phyloP scores from a whole-genome alignment of 768 basidiomycete genomes.

The Suillus sp. region DNA sequence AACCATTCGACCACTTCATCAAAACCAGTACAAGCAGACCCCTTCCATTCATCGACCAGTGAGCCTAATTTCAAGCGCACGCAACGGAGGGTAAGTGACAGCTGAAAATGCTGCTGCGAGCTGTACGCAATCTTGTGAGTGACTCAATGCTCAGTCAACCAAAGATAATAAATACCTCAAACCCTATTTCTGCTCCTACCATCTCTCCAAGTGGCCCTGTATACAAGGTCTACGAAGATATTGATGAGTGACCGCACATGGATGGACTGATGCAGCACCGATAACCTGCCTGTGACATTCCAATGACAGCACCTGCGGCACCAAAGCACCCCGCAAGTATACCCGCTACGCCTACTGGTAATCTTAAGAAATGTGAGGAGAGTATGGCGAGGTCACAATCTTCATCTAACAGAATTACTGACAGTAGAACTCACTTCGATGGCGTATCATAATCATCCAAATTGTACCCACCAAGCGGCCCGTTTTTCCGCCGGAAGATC shows the following conservation, averaged over 20 bases:
- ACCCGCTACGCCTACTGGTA: conserved; percentile 52
- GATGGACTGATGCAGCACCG: not conserved
- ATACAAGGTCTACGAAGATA: conserved; percentile 41
- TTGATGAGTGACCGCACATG: conserved; percentile 3
- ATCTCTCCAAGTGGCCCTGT: conserved; percentile 48
- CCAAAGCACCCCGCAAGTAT: conserved; percentile 49
- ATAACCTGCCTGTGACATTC: conserved; percentile 48
- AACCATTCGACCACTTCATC: not conserved
- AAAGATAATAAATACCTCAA: conserved; percentile 41
- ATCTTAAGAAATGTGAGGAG: conserved; percentile 26
- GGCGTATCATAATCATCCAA: conserved; percentile 49
- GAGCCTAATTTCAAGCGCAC: conserved; percentile 50
- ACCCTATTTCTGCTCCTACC: conserved; percentile 56
- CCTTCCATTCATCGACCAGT: conserved; percentile 37
- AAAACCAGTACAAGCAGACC: too few relatives aligned
- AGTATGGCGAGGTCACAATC: not conserved
- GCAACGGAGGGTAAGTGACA: conserved; percentile 47
- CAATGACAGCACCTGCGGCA: conserved; percentile 49
- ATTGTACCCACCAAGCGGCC: conserved; percentile 52
- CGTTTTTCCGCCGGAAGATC: conserved; percentile 43
- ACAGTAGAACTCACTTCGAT: conserved; percentile 29
- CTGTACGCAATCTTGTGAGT: conserved; percentile 21
- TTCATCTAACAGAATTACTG: not conserved
- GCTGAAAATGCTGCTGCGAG: conserved; percentile 49
- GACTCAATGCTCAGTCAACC: not conserved